phyloP scores from a whole-genome alignment of 1,284 basidiomycete genomes.

The Golubevia pallescens region DNA sequence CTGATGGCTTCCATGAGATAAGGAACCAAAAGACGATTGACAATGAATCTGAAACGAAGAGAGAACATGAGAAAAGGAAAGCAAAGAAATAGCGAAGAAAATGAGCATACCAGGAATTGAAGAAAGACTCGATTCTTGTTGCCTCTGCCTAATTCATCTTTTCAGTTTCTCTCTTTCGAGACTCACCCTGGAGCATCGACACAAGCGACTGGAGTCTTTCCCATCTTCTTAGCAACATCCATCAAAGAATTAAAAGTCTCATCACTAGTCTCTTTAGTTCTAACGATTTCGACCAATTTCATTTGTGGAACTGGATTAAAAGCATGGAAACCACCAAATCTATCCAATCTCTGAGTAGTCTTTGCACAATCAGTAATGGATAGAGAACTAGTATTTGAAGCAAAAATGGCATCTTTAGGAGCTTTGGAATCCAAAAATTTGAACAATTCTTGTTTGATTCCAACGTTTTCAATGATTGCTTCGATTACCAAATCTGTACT shows the following conservation, averaged over 20 bases:
- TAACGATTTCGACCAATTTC: conserved; percentile 71
- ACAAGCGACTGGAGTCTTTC: conserved; percentile 69
- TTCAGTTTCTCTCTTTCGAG: not conserved
- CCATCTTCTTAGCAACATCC: conserved; percentile 68
- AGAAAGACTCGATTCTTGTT: too few relatives aligned
- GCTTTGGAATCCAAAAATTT: conserved; percentile 68
- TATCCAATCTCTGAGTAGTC: conserved; percentile 31
- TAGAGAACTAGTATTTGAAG: conserved; percentile 70
- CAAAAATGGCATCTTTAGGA: conserved; percentile 68
- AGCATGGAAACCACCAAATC: conserved; percentile 32
- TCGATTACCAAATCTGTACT: conserved; percentile 70
- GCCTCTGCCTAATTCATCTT: not conserved
- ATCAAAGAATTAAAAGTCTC: conserved; percentile 67
- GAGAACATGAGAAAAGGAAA: conserved; percentile 1
- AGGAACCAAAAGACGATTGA: conserved; percentile 69
- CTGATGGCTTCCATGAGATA: conserved; percentile 70
- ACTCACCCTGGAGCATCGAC: conserved; percentile 68
- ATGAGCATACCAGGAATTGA: too few relatives aligned
- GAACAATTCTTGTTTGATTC: conserved; percentile 70
- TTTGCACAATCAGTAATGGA: conserved; percentile 69
- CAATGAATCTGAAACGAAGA: conserved; percentile 66
- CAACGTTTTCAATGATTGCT: conserved; percentile 70
- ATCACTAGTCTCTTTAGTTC: conserved; percentile 67
- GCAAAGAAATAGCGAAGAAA: not conserved
- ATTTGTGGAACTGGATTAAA: conserved; percentile 67